Percentiles rank a stretch among this genome's conserved stretches.
Conservation (phyloP, 2,329 filamentous ascomycete species). For the Aspergillus transmontanensis region DNA sequence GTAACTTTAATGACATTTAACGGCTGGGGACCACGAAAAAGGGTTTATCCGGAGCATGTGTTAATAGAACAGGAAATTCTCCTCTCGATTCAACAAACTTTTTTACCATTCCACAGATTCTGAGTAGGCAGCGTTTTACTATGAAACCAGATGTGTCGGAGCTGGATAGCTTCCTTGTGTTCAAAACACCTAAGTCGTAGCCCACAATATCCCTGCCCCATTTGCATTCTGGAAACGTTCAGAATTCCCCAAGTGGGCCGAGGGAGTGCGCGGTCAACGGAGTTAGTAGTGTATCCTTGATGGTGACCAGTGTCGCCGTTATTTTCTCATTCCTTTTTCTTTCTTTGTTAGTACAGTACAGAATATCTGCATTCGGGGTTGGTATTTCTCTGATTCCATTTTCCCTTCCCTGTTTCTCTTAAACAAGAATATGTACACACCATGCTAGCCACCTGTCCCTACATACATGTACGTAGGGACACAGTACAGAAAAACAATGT, state of each 20-base stretch:
- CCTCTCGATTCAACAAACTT: slow-evolving; percentile 36
- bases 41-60: slow-evolving; percentile 36
- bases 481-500: neutral
- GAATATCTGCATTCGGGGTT: neutral
- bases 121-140: neutral
- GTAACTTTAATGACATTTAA: slow-evolving; percentile 44
- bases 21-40: slow-evolving; percentile 39
- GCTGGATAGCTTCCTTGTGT: slow-evolving; percentile 2
- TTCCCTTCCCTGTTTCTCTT: neutral
- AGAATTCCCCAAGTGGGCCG: slow-evolving; percentile 1
- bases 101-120: neutral
- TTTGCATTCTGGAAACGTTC: slow-evolving; percentile 6
- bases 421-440: neutral
- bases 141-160: slow-evolving; percentile 1
- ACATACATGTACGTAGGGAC: neutral
- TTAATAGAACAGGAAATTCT: slow-evolving; percentile 46
- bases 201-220: neutral
- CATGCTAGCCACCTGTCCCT: neutral
- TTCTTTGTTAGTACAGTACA: neutral
- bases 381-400: neutral
- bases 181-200: neutral
- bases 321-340: neutral
- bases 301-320: neutral
- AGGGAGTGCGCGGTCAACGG: neutral
- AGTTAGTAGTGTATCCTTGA: neutral